Percentiles rank a stretch among this genome's conserved stretches.
Evolutionary conservation across 108 stramenopile genomes (phyloP).

Genomic region (Cylindrotheca closterium): DNA sequence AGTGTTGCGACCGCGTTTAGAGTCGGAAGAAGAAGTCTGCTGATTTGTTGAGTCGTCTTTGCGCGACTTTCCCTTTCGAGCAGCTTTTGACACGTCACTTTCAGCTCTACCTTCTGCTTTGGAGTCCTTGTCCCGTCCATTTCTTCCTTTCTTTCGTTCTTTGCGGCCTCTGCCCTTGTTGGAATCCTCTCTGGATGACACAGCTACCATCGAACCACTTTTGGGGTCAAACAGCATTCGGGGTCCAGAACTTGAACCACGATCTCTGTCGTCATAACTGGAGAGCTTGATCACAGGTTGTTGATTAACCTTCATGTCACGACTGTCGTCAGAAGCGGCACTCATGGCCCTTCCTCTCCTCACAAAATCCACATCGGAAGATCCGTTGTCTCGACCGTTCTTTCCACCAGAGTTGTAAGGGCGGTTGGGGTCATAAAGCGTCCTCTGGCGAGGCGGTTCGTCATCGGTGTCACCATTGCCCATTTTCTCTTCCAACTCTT

Average conservation of each 20-base stretch:
- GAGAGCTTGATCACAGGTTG: constrained; percentile 64
- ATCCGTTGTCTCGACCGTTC: background rate
- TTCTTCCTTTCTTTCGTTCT: constrained; percentile 31
- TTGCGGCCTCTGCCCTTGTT: constrained; percentile 10
- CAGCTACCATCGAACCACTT: constrained; percentile 86
- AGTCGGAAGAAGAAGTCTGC: constrained; percentile 6
- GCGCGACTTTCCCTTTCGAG: constrained; percentile 26
- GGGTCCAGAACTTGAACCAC: constrained; percentile 45
- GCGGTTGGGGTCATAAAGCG: constrained; percentile 58
- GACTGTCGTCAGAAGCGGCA: background rate
- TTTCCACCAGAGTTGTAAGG: constrained; percentile 41
- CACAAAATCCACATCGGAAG: background rate
- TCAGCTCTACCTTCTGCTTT: constrained; percentile 16
- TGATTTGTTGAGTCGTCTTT: constrained; percentile 23
- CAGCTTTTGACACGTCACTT: constrained; percentile 8
- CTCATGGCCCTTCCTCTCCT: background rate
- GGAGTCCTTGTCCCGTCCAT: constrained; percentile 23
- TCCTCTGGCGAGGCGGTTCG: constrained; percentile 14
- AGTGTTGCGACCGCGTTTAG: constrained; percentile 16
- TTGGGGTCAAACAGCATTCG: constrained; percentile 88
- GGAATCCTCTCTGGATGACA: constrained; percentile 33
- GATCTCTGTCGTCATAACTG: constrained; percentile 70
- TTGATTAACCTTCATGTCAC: constrained; percentile 10
- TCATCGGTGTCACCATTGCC: constrained; percentile 7
- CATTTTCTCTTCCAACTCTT: constrained; percentile 68